A percentile compares a stretch with the other conserved stretches of the same genome.
phyloP scores from a whole-genome alignment of 1,284 basidiomycete species.

The Malassezia equina region DNA sequence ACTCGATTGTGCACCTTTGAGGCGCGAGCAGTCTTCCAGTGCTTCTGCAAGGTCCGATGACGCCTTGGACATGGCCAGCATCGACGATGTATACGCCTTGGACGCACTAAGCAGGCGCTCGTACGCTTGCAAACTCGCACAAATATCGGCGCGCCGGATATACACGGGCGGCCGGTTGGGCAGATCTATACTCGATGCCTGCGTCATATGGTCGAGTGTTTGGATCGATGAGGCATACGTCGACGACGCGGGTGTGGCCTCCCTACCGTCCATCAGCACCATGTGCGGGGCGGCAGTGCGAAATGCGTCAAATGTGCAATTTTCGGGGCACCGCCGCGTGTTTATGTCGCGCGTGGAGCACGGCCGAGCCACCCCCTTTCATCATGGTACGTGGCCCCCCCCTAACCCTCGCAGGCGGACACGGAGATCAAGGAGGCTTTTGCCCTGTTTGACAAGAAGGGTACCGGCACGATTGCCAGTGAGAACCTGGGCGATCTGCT shows the following conservation, averaged over 20 bases:
- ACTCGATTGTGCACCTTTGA: slow-evolving; percentile 41
- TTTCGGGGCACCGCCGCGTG: neutral
- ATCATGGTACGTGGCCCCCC: neutral
- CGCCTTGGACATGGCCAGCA: slow-evolving; percentile 71
- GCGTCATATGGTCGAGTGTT: neutral
- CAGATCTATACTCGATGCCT: slow-evolving; percentile 2
- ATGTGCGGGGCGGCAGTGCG: neutral
- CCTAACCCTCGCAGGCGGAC: slow-evolving; percentile 26
- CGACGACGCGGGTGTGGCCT: neutral
- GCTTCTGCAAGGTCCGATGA: slow-evolving; percentile 74
- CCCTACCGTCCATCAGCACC: neutral
- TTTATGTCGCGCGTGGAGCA: neutral
- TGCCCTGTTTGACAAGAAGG: slow-evolving; percentile 93
- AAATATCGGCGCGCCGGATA: slow-evolving; percentile 69
- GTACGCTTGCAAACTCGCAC: slow-evolving; percentile 65
- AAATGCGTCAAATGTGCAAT: neutral
- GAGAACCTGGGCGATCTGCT: slow-evolving; percentile 89
- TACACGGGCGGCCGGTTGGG: slow-evolving; percentile 57
- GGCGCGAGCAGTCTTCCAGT: slow-evolving; percentile 37
- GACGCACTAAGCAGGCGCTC: slow-evolving; percentile 73
- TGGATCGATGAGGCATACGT: slow-evolving; percentile 2
- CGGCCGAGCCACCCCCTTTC: neutral
- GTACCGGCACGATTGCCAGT: slow-evolving; percentile 74
- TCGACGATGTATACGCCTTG: slow-evolving; percentile 70
- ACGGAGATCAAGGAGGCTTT: slow-evolving; percentile 71